Conservation (phyloP, 441 rosid species). For the Bocquillonia castaneifolia region DNA sequence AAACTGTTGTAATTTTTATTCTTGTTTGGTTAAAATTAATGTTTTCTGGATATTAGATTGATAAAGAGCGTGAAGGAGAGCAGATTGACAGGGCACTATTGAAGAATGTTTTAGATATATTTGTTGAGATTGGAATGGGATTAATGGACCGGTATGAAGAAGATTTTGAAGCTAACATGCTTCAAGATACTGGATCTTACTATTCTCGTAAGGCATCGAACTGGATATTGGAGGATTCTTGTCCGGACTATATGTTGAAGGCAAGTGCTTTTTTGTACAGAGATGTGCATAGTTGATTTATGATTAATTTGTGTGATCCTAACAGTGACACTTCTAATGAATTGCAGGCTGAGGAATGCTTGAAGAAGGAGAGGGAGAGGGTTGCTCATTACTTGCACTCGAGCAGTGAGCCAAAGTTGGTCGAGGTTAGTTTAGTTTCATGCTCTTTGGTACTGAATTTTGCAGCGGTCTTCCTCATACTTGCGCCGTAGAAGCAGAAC, state of each 20-base stretch:
- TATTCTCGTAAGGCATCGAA: slow-evolving; percentile 83
- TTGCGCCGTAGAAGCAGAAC: neutral
- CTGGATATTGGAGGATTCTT: slow-evolving; percentile 86
- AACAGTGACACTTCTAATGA: slow-evolving; percentile 9
- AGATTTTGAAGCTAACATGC: slow-evolving; percentile 75
- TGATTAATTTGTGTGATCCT: slow-evolving; percentile 7
- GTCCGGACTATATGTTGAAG: slow-evolving; percentile 84
- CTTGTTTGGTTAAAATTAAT: neutral
- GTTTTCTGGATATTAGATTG: slow-evolving; percentile 44
- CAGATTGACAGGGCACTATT: slow-evolving; percentile 74
- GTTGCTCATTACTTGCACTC: slow-evolving; percentile 80
- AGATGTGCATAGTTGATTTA: neutral
- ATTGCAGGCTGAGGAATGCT: slow-evolving; percentile 87
- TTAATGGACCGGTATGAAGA: slow-evolving; percentile 59
- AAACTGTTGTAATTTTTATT: neutral
- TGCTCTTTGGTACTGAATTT: neutral
- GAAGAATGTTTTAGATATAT: slow-evolving; percentile 81
- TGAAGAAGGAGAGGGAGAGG: slow-evolving; percentile 88
- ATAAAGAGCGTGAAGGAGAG: slow-evolving; percentile 87
- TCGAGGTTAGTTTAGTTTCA: slow-evolving; percentile 52
- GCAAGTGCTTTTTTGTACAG: slow-evolving; percentile 28
- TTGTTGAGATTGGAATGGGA: slow-evolving; percentile 92
- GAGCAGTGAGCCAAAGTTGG: slow-evolving; percentile 78
- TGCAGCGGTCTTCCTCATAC: neutral
- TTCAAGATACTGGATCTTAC: slow-evolving; percentile 65